These are phyloP conservation scores for Lactarius sp. DNA, from an alignment of 768 basidiomycete genomes.

Conservation along the genomic window DNA sequence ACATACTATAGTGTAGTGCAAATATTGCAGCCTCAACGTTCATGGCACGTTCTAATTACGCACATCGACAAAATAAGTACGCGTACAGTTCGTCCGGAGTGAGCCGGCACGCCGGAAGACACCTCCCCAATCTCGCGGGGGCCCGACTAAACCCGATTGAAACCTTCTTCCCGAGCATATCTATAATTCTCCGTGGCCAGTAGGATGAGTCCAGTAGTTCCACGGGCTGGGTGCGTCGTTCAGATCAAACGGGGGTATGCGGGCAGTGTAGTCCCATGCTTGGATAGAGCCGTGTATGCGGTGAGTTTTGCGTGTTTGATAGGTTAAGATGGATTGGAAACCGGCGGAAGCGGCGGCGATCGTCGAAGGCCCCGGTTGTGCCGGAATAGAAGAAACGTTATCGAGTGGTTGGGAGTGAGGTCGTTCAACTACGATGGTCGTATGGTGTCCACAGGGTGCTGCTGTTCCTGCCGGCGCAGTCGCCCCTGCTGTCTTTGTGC, in stretches of 20 bases:
- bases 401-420: not conserved
- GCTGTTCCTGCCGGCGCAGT: conserved; percentile 9
- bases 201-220: conserved; percentile 1
- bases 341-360: conserved; percentile 3
- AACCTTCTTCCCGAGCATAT: conserved; percentile 9
- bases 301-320: conserved; percentile 1
- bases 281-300: conserved; percentile 2
- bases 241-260: not conserved
- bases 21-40: not conserved
- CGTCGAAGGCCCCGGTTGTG: not conserved
- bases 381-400: not conserved
- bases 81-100: not conserved
- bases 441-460: conserved; percentile 15
- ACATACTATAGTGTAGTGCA: not conserved
- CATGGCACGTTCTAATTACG: not conserved
- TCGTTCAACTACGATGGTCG: conserved; percentile 10
- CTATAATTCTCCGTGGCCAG: conserved; percentile 5
- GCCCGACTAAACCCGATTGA: not conserved
- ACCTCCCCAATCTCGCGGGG: conserved; percentile 6
- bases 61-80: not conserved
- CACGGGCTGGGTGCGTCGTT: not conserved
- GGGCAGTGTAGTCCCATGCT: conserved; percentile 1
- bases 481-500: conserved; percentile 13
- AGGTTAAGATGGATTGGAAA: conserved; percentile 7
- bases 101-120: conserved; percentile 10